Evolutionary conservation across 169 alveolate species (phyloP).

Genomic region (Plasmodium gonderi): DNA sequence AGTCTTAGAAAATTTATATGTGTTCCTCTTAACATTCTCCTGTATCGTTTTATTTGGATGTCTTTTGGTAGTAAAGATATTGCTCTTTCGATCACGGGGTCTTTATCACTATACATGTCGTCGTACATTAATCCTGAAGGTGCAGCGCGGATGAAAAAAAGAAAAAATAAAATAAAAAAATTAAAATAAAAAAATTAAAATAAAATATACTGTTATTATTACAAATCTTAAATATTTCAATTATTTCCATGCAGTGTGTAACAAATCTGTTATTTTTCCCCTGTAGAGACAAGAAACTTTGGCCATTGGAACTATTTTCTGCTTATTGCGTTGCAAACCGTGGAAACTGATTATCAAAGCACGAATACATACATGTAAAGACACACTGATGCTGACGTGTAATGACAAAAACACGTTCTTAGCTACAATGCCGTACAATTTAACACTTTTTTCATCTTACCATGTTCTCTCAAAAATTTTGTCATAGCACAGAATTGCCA

Average conservation of each 20-base stretch:
- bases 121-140: conserved; percentile 87
- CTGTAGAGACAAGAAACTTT: background rate
- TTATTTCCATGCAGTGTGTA: too few species aligned
- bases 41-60: conserved; percentile 82
- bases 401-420: background rate
- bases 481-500: conserved; percentile 89
- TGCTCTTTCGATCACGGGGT: conserved; percentile 90
- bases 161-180: background rate
- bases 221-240: too few species aligned
- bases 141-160: background rate
- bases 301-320: background rate
- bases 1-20: conserved; percentile 82
- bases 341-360: too few species aligned
- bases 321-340: background rate
- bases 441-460: conserved; percentile 55
- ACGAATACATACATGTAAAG: too few species aligned
- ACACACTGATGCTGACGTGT: too few species aligned
- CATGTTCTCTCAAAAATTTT: conserved; percentile 88
- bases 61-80: conserved; percentile 86
- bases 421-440: background rate
- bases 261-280: background rate
- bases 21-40: conserved; percentile 88
- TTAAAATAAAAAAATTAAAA: background rate
- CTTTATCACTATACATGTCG: conserved; percentile 86
- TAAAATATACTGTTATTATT: background rate